Evolutionary conservation across 371 early-diverging fungal genomes (phyloP), one percentile per base, ranked within the genome.

Genomic region (Zopfochytrium polystomum): DNA sequence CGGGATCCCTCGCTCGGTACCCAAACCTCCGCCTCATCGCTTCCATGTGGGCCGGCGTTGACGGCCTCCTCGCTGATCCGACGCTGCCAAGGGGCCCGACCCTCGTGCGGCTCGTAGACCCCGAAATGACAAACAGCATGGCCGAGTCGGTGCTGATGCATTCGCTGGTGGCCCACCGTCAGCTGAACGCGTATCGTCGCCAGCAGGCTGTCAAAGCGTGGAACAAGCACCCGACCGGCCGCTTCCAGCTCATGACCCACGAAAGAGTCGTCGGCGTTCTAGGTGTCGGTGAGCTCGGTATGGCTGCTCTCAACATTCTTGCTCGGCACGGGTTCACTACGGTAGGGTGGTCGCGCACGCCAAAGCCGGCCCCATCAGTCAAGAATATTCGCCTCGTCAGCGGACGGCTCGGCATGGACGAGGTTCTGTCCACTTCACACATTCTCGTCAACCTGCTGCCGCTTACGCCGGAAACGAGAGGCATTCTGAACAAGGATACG

Each of bases 251-350:
- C 22, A 46, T 46, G 7, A 58, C 38, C 22, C 6, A 15, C 4
- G 34, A 58, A 3, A 20, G 11, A 9, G 20, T 31, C 0, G 32
- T 58, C 34, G 58, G 31, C n/a, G 32, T 58, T 46, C 7, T 48
- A n/a, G 58, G 58, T 22, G 25, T 58, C 30, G 58, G 58, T 20
- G 58, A 44, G 49, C 25, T 58, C 2, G 58, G 58, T 1, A 48
- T 18, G 15, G 49, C 31, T 6, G 33, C 31, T 7, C 15, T 31
- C 22, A 30, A 4, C 18, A 18, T 22, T 9, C 33, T 58, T 6
- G 48, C 33, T 13, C 1, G 49, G 35, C 46, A 58, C 20, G 58
- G 58, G 32, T 58, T 58, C 27, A 27, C 34, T 2, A 47, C 30
- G 33, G 58, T 58, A 25, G 22, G 6, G 5, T 46, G 58, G 32